Conservation (phyloP, 257 asterid genomes). For the Ligustrum vulgare region DNA sequence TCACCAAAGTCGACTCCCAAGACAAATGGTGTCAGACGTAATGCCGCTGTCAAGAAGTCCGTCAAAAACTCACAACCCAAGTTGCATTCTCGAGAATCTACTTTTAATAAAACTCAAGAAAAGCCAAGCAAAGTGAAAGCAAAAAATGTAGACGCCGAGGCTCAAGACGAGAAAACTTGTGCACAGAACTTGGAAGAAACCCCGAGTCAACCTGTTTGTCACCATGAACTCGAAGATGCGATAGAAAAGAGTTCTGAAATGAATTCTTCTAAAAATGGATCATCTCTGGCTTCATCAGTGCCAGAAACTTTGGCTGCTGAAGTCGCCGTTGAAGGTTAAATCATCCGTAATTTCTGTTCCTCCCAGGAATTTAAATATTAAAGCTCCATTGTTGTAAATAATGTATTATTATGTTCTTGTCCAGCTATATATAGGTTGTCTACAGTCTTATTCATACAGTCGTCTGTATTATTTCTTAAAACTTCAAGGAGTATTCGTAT, state of each 20-base stretch:
- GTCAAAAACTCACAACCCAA: conserved; percentile 42
- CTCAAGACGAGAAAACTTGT: conserved; percentile 15
- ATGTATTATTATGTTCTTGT: not conserved
- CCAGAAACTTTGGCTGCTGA: too few species aligned
- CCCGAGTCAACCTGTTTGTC: conserved; percentile 24
- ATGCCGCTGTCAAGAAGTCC: conserved; percentile 30
- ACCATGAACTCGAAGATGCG: conserved; percentile 26
- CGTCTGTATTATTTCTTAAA: not conserved
- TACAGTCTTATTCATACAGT: not conserved
- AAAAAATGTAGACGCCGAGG: conserved; percentile 32
- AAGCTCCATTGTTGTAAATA: not conserved
- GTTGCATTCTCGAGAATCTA: conserved; percentile 31
- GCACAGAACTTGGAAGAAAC: conserved; percentile 26
- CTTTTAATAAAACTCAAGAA: conserved; percentile 26
- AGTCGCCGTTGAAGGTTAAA: too few species aligned
- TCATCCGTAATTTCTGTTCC: not conserved
- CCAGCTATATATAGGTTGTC: not conserved
- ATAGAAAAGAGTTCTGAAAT: conserved; percentile 21
- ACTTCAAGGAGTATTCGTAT: not conserved
- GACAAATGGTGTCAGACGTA: conserved; percentile 28
- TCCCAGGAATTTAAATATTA: not conserved
- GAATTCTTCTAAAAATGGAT: conserved; percentile 20
- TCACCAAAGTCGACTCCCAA: conserved; percentile 34
- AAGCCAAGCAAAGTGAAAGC: conserved; percentile 29
- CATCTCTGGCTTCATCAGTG: conserved; percentile 19